Evolutionary conservation across 352 stramenopile genomes (phyloP).

Genomic region (Lagenidium giganteum): DNA sequence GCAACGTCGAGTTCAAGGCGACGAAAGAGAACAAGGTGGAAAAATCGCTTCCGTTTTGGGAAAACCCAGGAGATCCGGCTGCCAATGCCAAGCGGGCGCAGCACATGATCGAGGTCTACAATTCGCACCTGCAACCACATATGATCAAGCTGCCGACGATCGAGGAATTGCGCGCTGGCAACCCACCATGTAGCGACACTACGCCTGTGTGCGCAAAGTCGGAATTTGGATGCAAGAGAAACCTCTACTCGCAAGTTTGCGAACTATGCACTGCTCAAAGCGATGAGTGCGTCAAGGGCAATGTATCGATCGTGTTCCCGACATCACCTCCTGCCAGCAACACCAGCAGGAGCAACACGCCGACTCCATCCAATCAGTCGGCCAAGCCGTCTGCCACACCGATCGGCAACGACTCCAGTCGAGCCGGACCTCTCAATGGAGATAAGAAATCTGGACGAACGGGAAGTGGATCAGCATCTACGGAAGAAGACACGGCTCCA

Average conservation of each 20-base stretch:
- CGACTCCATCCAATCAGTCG: too few relatives aligned
- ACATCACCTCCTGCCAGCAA: too few relatives aligned
- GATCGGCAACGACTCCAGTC: too few relatives aligned
- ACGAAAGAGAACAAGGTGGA: slow-evolving; percentile 31
- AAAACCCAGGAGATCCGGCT: slow-evolving; percentile 30
- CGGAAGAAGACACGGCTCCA: too few relatives aligned
- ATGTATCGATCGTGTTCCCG: too few relatives aligned
- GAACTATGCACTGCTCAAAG: slow-evolving; percentile 29
- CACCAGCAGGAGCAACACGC: too few relatives aligned
- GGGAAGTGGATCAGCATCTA: too few relatives aligned
- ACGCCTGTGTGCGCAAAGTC: slow-evolving; percentile 34
- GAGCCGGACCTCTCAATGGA: too few relatives aligned
- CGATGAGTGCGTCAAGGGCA: slow-evolving; percentile 26
- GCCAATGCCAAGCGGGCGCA: slow-evolving; percentile 39
- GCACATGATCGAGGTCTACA: slow-evolving; percentile 54
- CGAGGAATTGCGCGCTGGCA: slow-evolving; percentile 26
- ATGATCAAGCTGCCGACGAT: slow-evolving; percentile 47
- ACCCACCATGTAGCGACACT: slow-evolving; percentile 74
- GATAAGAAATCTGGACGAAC: too few relatives aligned
- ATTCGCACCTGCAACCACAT: slow-evolving; percentile 24
- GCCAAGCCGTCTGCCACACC: too few relatives aligned
- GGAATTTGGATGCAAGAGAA: slow-evolving; percentile 42
- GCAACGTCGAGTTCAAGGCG: slow-evolving; percentile 19
- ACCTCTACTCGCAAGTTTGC: slow-evolving; percentile 61
- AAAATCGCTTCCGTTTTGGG: slow-evolving; percentile 52